Evolutionary conservation across 208 protist species (phyloP), one percentile per base, ranked within the genome.

Genomic region (Crithidia brevicula): DNA sequence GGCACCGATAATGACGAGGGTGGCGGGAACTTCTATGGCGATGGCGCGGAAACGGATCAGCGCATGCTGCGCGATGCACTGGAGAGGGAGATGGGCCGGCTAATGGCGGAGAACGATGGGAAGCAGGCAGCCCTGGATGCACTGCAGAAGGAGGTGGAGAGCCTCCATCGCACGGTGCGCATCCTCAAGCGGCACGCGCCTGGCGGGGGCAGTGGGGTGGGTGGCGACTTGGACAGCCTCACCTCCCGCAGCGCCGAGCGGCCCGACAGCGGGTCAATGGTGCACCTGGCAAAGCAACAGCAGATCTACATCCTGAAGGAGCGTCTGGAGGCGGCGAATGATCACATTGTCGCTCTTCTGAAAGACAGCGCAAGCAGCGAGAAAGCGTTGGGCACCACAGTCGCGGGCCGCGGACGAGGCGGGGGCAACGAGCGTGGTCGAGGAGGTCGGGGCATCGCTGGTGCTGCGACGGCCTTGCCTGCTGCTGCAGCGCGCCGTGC

Each of bases 261-360:
- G 9, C 77, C 77, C 3, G 71, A 79, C 72, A 89, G 72, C 45
- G 74, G 57, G 16, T 79, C 67, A 16, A 72, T 78, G 52, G 46
- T 83, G 23, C 81, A 86, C 57, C 75, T 91, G 16, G 74, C 66
- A 13, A 95, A 95, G 79, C 85, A 95, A 71, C 89, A 95, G 72
- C 89, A 95, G 56, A 90, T 95, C 22, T 87, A 82, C 66, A 79
- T 90, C 13, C 69, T 95, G 25, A 91, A 93, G 78, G 79, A 90
- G 72, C 86, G 89, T 9, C 73, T 95, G 8, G 67, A 87, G n/a
- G 56, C 67, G 40, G 85, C 82, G 4, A 89, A 88, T 59, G 85
- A 88, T 18, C 75, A 76, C 13, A 86, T 91, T 15, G 45, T 43
- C 2, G 56, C 64, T 13, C 53, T 88, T 8, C 61, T 83, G 53